Percentiles rank a stretch among this genome's conserved stretches.
These are phyloP conservation scores for Cladosporium oxysporum DNA, from an alignment of 2,329 filamentous ascomycete genomes.

Conservation along the genomic window DNA sequence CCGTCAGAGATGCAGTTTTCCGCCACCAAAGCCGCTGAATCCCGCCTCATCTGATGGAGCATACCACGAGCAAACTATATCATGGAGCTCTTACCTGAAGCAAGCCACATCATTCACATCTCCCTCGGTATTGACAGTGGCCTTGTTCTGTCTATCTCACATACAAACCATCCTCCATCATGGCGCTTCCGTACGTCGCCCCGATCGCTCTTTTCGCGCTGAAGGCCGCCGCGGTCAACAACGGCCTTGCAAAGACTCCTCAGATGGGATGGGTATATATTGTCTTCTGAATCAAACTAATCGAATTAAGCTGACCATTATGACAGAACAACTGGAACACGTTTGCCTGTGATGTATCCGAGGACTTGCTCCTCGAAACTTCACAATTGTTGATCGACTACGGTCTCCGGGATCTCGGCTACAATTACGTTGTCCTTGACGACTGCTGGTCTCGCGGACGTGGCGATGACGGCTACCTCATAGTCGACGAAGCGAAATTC, in stretches of 20 bases:
- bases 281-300: not conserved
- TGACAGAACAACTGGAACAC: conserved; percentile 42
- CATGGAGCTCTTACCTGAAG: not conserved
- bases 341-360: conserved; percentile 51
- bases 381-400: conserved; percentile 48
- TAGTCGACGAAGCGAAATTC: conserved; percentile 43
- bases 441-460: conserved; percentile 56
- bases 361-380: conserved; percentile 49
- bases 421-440: conserved; percentile 55
- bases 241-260: conserved; percentile 40
- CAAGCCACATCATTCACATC: not conserved
- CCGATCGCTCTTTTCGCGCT: conserved; percentile 11
- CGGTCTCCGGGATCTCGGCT: conserved; percentile 52
- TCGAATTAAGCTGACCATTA: not conserved
- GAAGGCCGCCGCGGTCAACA: conserved; percentile 27
- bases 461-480: conserved; percentile 46
- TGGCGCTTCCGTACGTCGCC: conserved; percentile 14
- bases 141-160: not conserved
- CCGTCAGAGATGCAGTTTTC: not conserved
- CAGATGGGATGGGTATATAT: conserved; percentile 41
- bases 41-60: not conserved
- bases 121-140: not conserved
- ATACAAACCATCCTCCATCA: not conserved
- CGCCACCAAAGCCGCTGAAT: conserved; percentile 12
- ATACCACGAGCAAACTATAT: not conserved